These are phyloP conservation scores for Hamigera avellanea DNA, from an alignment of 495 filamentous ascomycete genomes.

Conservation along the genomic window DNA sequence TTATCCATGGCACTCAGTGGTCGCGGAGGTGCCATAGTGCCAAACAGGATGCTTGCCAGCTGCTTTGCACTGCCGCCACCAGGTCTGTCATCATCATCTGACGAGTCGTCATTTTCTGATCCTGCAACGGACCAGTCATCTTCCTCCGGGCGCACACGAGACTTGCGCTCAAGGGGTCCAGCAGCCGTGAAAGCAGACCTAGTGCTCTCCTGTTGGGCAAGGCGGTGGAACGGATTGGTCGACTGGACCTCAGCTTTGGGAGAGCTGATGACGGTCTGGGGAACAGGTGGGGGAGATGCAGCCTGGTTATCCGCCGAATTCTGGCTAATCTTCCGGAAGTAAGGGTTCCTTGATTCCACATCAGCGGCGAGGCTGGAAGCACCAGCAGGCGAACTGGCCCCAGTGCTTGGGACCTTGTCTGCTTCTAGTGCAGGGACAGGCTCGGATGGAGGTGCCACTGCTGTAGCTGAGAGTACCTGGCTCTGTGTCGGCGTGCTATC, in stretches of 20 bases:
- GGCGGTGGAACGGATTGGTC: conserved; percentile 93
- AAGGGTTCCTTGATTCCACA: conserved; percentile 53
- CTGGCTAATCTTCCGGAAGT: conserved; percentile 59
- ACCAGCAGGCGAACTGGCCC: conserved; percentile 15
- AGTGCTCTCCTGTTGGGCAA: conserved; percentile 42
- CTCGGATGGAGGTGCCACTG: conserved; percentile 33
- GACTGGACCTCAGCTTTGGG: conserved; percentile 43
- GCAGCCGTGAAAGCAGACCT: conserved; percentile 25
- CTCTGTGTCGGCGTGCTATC: conserved; percentile 68
- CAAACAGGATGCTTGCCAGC: conserved; percentile 87
- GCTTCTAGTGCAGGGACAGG: conserved; percentile 27
- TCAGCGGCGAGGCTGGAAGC: conserved; percentile 16
- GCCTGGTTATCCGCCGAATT: conserved; percentile 9
- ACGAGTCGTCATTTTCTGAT: conserved; percentile 55
- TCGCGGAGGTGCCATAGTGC: conserved; percentile 91
- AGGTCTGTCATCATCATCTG: conserved; percentile 59
- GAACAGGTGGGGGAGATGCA: conserved; percentile 23
- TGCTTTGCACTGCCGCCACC: conserved; percentile 76
- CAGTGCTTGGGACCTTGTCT: conserved; percentile 13
- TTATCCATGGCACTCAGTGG: conserved; percentile 75
- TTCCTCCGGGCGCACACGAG: conserved; percentile 57
- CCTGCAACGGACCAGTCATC: conserved; percentile 79
- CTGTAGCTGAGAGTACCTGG: conserved; percentile 38
- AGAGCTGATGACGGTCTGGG: conserved; percentile 17
- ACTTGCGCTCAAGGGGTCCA: conserved; percentile 32